These are phyloP conservation scores for Aegle marmelos DNA, from an alignment of 345 rosid species.

Conservation along the genomic window DNA sequence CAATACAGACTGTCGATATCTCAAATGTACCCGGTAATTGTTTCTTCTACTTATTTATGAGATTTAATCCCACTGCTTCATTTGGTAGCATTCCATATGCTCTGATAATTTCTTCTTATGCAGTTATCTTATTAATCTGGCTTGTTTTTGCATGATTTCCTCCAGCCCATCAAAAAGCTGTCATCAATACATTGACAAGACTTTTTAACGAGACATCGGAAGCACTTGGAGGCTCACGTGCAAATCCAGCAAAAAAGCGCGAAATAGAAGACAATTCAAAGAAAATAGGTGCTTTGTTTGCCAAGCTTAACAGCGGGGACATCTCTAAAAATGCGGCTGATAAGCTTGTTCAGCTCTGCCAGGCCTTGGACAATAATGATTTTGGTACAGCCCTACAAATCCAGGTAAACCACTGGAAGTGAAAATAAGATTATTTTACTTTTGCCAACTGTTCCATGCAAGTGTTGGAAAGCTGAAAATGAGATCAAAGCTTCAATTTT, in stretches of 20 bases:
- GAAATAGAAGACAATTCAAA: conserved; percentile 96
- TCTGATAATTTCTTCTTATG: neutral
- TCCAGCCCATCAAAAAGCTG: conserved; percentile 75
- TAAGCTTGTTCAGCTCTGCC: conserved; percentile 86
- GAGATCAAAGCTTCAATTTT: neutral
- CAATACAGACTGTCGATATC: conserved; percentile 88
- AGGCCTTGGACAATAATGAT: conserved; percentile 79
- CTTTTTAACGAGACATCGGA: conserved; percentile 95
- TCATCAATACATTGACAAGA: conserved; percentile 74
- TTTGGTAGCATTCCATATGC: neutral
- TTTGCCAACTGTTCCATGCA: neutral
- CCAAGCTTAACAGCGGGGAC: conserved; percentile 86
- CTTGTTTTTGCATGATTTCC: conserved; percentile 19
- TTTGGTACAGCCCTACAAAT: conserved; percentile 79
- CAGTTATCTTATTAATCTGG: neutral
- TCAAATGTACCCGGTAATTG: conserved; percentile 80
- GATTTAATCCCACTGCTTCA: neutral
- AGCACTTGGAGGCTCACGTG: conserved; percentile 90
- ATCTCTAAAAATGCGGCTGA: conserved; percentile 90
- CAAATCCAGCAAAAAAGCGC: conserved; percentile 83
- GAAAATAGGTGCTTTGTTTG: conserved; percentile 90
- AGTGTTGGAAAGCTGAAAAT: neutral
- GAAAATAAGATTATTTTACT: neutral
- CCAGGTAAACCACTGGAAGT: conserved; percentile 47
- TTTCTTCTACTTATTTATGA: neutral